Evolutionary conservation across 2,329 filamentous ascomycete species (phyloP), one percentile per base, ranked within the genome.

Genomic region (Macrophomina phaseolina): DNA sequence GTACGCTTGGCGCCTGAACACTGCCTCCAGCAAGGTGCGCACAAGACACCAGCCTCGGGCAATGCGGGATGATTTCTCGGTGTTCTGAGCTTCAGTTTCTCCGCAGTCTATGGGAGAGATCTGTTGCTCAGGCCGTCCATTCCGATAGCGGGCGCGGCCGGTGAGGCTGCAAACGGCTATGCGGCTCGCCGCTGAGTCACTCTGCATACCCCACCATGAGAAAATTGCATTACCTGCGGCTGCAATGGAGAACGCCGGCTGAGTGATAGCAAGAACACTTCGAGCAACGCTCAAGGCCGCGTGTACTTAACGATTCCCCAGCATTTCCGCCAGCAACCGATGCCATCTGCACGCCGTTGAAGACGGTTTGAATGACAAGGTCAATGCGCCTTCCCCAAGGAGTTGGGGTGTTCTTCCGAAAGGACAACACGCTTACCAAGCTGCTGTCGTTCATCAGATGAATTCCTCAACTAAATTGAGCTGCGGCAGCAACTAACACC

Each of bases 121-220:
- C 28, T 32, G 28, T 14, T 48, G 42, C 2, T 36, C 23, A 18
- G 42, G 40, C 56, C 53, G 53, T 23, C n/a, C 53, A 32, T 45
- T 12, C 38, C 56, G 42, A 61, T 61, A 46, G 56, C 42, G 42
- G 42, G 42, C 28, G 48, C 36, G 49, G 49, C 49, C 30, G 49
- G 30, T 32, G 49, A 53, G 49, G 49, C 55, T 46, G 18, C 16
- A 7, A 6, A 18, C 28, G 45, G 58, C n/a, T 38, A 38, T 62
- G 45, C 45, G 58, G 45, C 58, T 62, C 58, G 45, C 42, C 32
- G 58, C 45, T 62, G 58, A 62, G 58, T 62, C 58, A 49, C 58
- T 38, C 28, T 49, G 58, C 58, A 38, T 49, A 62, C 58, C 42
- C 58, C 58, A 49, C 58, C 45, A 62, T 7, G 58, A 23, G 23